Evolutionary conservation across 495 filamentous ascomycete genomes (phyloP).

Genomic region (Hypoxylon intermedium): DNA sequence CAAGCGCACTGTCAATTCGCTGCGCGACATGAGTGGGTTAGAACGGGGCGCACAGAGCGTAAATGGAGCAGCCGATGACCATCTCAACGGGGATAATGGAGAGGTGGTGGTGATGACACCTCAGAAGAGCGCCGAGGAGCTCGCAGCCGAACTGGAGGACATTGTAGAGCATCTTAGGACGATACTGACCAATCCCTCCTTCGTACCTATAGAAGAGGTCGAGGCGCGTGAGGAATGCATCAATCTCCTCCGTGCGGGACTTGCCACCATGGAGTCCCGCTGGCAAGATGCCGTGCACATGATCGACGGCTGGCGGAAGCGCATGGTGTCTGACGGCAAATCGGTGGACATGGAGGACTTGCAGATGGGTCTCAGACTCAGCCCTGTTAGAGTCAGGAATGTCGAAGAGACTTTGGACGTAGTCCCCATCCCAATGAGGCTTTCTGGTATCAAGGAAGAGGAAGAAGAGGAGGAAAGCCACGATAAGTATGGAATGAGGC

Average conservation of each 20-base stretch:
- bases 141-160: constrained; percentile 73
- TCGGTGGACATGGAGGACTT: constrained; percentile 85
- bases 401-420: constrained; percentile 56
- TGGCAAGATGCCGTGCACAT: constrained; percentile 89
- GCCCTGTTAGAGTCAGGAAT: constrained; percentile 62
- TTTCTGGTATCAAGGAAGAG: constrained; percentile 49
- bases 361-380: constrained; percentile 74
- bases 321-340: constrained; percentile 78
- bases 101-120: constrained; percentile 58
- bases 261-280: constrained; percentile 87
- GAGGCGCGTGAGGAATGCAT: constrained; percentile 92
- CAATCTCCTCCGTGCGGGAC: constrained; percentile 75
- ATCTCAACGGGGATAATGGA: constrained; percentile 43
- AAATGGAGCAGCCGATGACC: constrained; percentile 40
- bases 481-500: not conserved
- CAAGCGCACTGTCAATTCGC: constrained; percentile 69
- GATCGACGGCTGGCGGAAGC: constrained; percentile 91
- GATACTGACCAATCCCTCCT: constrained; percentile 90
- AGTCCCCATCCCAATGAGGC: constrained; percentile 41
- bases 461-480: constrained; percentile 38
- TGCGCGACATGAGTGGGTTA: constrained; percentile 82
- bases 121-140: constrained; percentile 67
- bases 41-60: constrained; percentile 52
- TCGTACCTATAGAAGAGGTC: constrained; percentile 94
- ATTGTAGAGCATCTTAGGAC: constrained; percentile 80